Percentiles rank a stretch among this genome's conserved stretches.
These are phyloP conservation scores for Fusarium robinianum DNA, from an alignment of 2,329 filamentous ascomycete species.

Conservation along the genomic window DNA sequence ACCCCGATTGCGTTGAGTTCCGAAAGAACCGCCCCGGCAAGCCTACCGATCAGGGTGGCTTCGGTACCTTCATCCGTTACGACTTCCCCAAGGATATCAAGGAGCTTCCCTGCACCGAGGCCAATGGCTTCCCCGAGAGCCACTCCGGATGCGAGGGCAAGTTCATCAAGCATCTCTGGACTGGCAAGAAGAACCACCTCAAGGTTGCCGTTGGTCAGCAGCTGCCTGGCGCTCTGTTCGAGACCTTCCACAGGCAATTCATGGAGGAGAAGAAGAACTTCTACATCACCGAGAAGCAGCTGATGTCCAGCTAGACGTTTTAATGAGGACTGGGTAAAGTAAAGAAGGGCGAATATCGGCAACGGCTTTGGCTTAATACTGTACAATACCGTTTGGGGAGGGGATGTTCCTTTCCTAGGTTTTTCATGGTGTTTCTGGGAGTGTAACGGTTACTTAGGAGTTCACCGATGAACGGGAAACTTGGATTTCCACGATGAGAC, in stretches of 20 bases:
- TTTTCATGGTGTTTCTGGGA: constrained; percentile 34
- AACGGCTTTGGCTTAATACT: constrained; percentile 35
- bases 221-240: constrained; percentile 43
- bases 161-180: constrained; percentile 52
- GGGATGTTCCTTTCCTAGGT: constrained; percentile 23
- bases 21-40: constrained; percentile 43
- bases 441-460: constrained; percentile 31
- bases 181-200: constrained; percentile 46
- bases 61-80: constrained; percentile 50
- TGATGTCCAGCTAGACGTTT: constrained; percentile 38
- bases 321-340: constrained; percentile 26
- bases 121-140: constrained; percentile 50
- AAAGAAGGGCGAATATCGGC: constrained; percentile 20
- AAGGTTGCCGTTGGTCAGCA: constrained; percentile 46
- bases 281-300: constrained; percentile 43
- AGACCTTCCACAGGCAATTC: constrained; percentile 45
- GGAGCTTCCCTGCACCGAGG: constrained; percentile 48
- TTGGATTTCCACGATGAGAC: constrained; percentile 29
- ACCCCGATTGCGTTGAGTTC: constrained; percentile 46
- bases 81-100: constrained; percentile 47
- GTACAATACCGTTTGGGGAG: constrained; percentile 31
- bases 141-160: constrained; percentile 45
- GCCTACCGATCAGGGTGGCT: constrained; percentile 50
- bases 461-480: constrained; percentile 24
- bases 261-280: constrained; percentile 41